Percentiles rank a stretch among this genome's conserved stretches.
Evolutionary conservation across 495 filamentous ascomycete species (phyloP).

Genomic region (Hypoxylon trugodes): DNA sequence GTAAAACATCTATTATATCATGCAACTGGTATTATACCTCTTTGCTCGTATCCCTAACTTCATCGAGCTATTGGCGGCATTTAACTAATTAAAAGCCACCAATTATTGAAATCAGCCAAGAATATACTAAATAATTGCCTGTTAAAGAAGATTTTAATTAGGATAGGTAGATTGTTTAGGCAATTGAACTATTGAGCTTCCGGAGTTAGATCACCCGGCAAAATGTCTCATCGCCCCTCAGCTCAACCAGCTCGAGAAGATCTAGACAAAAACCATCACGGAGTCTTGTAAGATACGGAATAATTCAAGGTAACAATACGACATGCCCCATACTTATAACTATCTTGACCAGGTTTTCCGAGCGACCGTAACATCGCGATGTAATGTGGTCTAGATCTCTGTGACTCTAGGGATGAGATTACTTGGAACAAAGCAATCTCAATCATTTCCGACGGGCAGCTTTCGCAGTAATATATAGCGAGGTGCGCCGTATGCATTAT

Average conservation of each 20-base stretch:
- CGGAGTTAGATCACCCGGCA: constrained; percentile 27
- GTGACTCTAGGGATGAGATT: not conserved
- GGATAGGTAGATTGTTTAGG: constrained; percentile 21
- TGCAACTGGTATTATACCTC: not conserved
- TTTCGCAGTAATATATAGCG: constrained; percentile 4
- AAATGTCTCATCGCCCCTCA: constrained; percentile 16
- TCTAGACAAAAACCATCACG: not conserved
- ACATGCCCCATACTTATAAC: constrained; percentile 14
- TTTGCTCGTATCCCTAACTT: not conserved
- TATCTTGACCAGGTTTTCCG: constrained; percentile 2
- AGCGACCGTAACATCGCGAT: constrained; percentile 11
- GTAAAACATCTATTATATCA: not conserved
- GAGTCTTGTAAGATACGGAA: constrained; percentile 17
- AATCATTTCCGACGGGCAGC: not conserved
- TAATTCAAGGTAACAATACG: constrained; percentile 1
- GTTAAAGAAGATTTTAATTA: not conserved
- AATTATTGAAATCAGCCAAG: constrained; percentile 12
- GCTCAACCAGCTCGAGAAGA: not conserved
- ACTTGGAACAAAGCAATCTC: not conserved
- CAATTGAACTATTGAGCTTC: constrained; percentile 23
- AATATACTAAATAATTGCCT: not conserved
- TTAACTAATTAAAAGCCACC: constrained; percentile 20
- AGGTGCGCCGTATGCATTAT: no score
- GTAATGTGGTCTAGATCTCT: constrained; percentile 18
- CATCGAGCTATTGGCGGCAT: constrained; percentile 28